Percentiles rank a stretch among this genome's conserved stretches.
Conservation (phyloP, 2,329 filamentous ascomycete genomes). For the Pseudogymnoascus sp. region DNA sequence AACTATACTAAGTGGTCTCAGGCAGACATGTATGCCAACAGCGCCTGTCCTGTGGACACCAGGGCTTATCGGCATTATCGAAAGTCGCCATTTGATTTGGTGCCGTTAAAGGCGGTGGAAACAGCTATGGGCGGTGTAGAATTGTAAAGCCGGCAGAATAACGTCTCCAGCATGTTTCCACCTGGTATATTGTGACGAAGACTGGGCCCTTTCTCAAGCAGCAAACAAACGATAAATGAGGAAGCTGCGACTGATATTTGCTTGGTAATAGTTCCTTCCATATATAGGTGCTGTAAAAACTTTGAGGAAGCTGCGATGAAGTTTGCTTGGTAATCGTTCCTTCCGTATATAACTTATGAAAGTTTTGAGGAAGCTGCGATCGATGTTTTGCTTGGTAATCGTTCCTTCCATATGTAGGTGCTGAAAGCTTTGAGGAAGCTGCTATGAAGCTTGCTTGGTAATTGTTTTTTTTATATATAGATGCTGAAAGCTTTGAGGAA, state of each 20-base stretch:
- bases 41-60: not conserved
- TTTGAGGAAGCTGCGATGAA: not conserved
- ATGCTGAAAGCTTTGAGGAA: not conserved
- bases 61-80: constrained; percentile 5
- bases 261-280: too few relatives aligned
- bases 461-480: not conserved
- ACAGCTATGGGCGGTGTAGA: not conserved
- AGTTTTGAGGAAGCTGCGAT: not conserved
- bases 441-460: not conserved
- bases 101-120: not conserved
- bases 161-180: not conserved
- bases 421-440: not conserved
- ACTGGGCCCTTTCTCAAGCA: too few relatives aligned
- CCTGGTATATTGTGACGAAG: too few relatives aligned
- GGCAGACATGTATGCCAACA: not conserved
- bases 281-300: too few relatives aligned
- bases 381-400: not conserved
- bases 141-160: not conserved
- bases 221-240: too few relatives aligned
- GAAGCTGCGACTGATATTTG: too few relatives aligned
- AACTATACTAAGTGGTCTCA: not conserved
- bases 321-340: not conserved
- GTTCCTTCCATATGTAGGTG: not conserved
- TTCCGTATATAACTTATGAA: not conserved
- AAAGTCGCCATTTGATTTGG: constrained; percentile 7